Percentiles rank a stretch among this genome's conserved stretches.
phyloP scores from a whole-genome alignment of 148 eudicot genomes.

The Agrostemma githago region DNA sequence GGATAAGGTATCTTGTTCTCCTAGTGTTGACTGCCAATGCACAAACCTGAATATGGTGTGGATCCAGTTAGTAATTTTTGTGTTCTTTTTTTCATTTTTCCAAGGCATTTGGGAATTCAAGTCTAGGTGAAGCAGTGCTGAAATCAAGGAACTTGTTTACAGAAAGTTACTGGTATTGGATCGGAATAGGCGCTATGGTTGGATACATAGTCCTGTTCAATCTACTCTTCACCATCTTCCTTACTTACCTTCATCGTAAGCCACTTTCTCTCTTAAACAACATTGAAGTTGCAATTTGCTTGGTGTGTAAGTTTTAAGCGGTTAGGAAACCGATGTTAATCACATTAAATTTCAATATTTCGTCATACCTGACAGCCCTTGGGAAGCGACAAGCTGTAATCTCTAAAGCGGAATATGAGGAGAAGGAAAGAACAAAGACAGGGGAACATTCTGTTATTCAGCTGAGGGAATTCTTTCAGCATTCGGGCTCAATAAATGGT shows the following conservation, averaged over 20 bases:
- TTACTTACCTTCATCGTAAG: constrained; percentile 84
- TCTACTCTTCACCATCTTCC: constrained; percentile 71
- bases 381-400: constrained; percentile 90
- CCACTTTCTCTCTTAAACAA: constrained; percentile 7
- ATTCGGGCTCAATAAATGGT: constrained; percentile 79
- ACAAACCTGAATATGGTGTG: background rate
- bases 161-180: constrained; percentile 96
- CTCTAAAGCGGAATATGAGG: constrained; percentile 63
- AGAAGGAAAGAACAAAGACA: constrained; percentile 51
- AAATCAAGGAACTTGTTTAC: constrained; percentile 66
- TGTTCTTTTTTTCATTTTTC: constrained; percentile 14
- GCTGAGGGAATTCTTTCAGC: constrained; percentile 73
- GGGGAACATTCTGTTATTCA: constrained; percentile 60
- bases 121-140: constrained; percentile 63
- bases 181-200: constrained; percentile 79
- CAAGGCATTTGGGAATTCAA: constrained; percentile 29
- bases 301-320: background rate
- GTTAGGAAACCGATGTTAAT: constrained; percentile 1
- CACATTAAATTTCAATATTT: background rate
- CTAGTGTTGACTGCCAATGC: background rate
- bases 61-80: background rate
- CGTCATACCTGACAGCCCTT: constrained; percentile 40
- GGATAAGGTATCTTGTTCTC: constrained; percentile 61
- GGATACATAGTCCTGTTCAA: constrained; percentile 81
- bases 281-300: constrained; percentile 3